Conservation (phyloP, 2,329 filamentous ascomycete genomes). For the Neonectria faginata region DNA sequence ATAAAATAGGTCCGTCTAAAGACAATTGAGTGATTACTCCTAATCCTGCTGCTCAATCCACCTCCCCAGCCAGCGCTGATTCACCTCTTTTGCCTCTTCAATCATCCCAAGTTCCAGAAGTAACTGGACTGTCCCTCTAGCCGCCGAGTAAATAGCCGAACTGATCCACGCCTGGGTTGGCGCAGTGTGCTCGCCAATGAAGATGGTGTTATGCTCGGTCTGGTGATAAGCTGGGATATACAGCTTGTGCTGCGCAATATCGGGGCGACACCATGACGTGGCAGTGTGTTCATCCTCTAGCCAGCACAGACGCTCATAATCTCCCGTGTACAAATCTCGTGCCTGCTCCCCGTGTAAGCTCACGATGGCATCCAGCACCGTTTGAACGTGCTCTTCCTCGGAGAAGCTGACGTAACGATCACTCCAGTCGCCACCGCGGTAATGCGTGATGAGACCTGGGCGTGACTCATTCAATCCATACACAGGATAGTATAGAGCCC, state of each 20-base stretch:
- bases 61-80: no score
- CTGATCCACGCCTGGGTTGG: conserved; percentile 80
- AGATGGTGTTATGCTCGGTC: conserved; percentile 75
- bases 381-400: conserved; percentile 51
- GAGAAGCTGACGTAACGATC: no score
- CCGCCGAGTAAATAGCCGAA: conserved; percentile 75
- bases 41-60: no score
- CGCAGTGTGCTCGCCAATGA: conserved; percentile 75
- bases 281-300: conserved; percentile 24
- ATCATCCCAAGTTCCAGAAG: conserved; percentile 49
- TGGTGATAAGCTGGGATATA: conserved; percentile 80
- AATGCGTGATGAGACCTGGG: no score
- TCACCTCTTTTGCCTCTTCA: conserved; percentile 33
- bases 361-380: conserved; percentile 25
- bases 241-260: conserved; percentile 73
- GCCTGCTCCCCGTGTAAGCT: conserved; percentile 23
- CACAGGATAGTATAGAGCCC: no score
- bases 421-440: no score
- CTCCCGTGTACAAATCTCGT: conserved; percentile 6
- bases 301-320: conserved; percentile 32
- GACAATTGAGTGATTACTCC: no score
- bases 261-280: conserved; percentile 68
- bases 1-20: no score
- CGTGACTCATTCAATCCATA: no score
- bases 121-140: conserved; percentile 65